Evolutionary conservation across 768 basidiomycete species (phyloP), one percentile per base, ranked within the genome.

Genomic region (Sutorius australiensis): DNA sequence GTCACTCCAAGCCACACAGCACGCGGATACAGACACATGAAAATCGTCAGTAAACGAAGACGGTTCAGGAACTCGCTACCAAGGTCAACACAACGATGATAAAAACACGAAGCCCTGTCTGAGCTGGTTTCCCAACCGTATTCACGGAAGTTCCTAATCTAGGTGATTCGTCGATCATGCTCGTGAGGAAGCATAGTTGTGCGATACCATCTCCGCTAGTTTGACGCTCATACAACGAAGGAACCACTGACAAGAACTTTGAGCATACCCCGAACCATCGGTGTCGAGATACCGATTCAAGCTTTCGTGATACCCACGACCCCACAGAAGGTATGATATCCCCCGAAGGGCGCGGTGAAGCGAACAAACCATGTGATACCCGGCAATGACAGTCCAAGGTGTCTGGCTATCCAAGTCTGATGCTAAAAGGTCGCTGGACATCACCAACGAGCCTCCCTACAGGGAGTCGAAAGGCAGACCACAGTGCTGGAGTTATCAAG

Each of bases 51-150:
- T 41, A 45, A 36, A 36, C 33, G 51, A 32, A 33, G 48, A 58
- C 6, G 5, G 36, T 55, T 3, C 16, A 46, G 48, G 59, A 56
- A 48, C 61, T 66, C 40, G 32, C 43, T 34, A 44, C 38, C 14
- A 57, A 11, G 31, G 24, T 55, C 21, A 30, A 47, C 11, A 13
- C 31, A 14, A n/a, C 30, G 38, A 53, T 10, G 48, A 27, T 36
- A 51, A 56, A 41, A 11, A 30, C 24, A 28, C 50, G 17, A 33
- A 39, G 33, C 16, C 38, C 54, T 16, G 28, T 27, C 5, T 13
- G 40, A 0, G 34, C 30, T 16, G 19, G 9, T 24, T 11, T 3
- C 3, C 36, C 39, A 38, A 31, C 49, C 19, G 10, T 6, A 32
- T 17, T 40, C 19, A 6, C 10, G 24, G 24, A 24, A 43, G 42